Conservation (phyloP, 352 stramenopile species). For the Thraustochytrium sp. region DNA sequence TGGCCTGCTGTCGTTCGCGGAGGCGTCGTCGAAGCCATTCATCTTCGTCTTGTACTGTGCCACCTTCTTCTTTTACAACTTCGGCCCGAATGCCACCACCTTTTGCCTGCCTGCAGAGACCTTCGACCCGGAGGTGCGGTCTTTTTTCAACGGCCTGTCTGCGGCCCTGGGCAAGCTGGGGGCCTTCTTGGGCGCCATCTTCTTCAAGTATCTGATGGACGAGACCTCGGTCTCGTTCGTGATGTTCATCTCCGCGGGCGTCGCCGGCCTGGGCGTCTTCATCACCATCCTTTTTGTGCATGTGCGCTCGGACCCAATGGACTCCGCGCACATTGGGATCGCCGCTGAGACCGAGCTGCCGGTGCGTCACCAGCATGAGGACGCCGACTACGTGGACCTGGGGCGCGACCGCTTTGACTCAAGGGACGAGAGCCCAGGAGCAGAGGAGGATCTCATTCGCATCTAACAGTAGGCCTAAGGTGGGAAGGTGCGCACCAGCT, state of each 20-base stretch:
- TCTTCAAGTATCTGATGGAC: constrained; percentile 42
- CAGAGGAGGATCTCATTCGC: background rate
- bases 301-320: background rate
- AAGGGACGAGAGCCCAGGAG: background rate
- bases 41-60: constrained; percentile 60
- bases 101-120: constrained; percentile 72
- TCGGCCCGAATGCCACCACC: constrained; percentile 74
- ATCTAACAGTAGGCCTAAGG: background rate
- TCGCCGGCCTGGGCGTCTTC: constrained; percentile 61
- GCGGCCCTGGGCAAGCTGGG: constrained; percentile 68
- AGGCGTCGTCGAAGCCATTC: constrained; percentile 57
- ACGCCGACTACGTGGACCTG: background rate
- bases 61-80: constrained; percentile 80
- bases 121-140: constrained; percentile 63
- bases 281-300: constrained; percentile 62
- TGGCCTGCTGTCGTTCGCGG: constrained; percentile 59
- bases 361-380: background rate
- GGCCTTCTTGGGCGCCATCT: constrained; percentile 49
- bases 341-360: background rate
- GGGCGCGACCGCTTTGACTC: too few species aligned
- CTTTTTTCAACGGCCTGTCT: constrained; percentile 71
- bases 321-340: background rate
- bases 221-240: constrained; percentile 54
- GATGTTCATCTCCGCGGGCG: constrained; percentile 57
- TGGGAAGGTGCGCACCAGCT: background rate